Base-by-base conservation (phyloP, 1,284 basidiomycete species). In the Tylopilus orsonianus region DNA sequence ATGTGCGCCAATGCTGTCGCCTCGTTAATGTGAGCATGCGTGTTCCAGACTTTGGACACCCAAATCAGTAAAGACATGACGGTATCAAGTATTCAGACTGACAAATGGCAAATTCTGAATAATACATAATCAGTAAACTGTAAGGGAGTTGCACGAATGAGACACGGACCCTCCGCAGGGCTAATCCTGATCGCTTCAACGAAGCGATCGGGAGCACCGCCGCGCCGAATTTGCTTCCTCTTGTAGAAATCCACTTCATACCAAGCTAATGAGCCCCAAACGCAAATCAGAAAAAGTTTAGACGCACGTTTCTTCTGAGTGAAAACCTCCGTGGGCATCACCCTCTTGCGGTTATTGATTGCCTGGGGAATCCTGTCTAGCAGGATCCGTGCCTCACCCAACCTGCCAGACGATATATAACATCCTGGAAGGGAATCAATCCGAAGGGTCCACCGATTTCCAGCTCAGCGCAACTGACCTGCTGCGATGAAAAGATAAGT, bases 401-500 rank as follows among this genome's bases (percentile, higher is more conserved):
- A 65, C 50, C 81, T 71, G 39, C 75, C 75, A 16, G 80, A 52
- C 0, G 80, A 80, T 45, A 83, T 65, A 54, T 81, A 74, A 55
- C 84, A 88, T 2, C 84, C 85, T 79, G 8, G 5, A 13, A 24
- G 2, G n/a, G 48, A 46, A 44, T 50, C 35, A 42, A 20, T 50
- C n/a, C 3, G 19, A 26, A 39, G 37, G 12, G 16, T 16, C 43
- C 48, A 32, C 23, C 32, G 23, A 37, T 22, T 33, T 29, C 23
- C 45, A 13, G 24, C 26, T 26, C n/a, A 12, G 40, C 8, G 5
- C 44, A 36, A 53, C 44, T 42, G 40, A 79, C 82, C 83, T 23
- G 81, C 86, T 18, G 84, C 82, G 29, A 89, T 78, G 61, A 84
- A 87, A 52, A 83, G 81, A 62, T 90, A 90, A 6, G 87, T 89